These are phyloP conservation scores for Neonectria sp. DNA, from an alignment of 2,329 filamentous ascomycete genomes.

Conservation along the genomic window DNA sequence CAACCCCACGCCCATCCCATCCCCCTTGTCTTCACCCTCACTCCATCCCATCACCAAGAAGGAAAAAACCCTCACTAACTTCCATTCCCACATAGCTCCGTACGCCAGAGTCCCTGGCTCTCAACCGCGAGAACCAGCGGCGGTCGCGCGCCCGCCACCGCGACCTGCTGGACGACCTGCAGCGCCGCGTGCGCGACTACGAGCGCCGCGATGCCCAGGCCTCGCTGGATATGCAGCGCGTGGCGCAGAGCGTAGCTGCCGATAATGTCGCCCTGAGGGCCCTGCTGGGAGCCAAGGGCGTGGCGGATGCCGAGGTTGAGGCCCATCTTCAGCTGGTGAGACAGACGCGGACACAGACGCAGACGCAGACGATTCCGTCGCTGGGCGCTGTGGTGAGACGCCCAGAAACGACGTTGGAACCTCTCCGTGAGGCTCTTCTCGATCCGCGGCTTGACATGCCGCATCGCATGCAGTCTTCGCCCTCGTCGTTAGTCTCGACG, in stretches of 20 bases:
- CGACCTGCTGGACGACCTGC: constrained; percentile 61
- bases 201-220: constrained; percentile 60
- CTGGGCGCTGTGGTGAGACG: background rate
- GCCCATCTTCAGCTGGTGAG: constrained; percentile 35
- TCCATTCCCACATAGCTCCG: constrained; percentile 25
- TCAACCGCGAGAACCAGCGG: constrained; percentile 62
- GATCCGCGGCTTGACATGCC: constrained; percentile 23
- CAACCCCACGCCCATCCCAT: background rate
- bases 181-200: constrained; percentile 58
- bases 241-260: constrained; percentile 59
- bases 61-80: background rate
- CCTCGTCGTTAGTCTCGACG: constrained; percentile 14
- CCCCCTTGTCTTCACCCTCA: background rate
- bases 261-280: constrained; percentile 59
- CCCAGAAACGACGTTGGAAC: constrained; percentile 7
- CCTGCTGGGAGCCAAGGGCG: constrained; percentile 41
- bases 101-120: constrained; percentile 47
- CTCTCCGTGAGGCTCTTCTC: constrained; percentile 15
- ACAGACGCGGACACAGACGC: background rate
- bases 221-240: constrained; percentile 63
- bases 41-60: background rate
- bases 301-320: constrained; percentile 39
- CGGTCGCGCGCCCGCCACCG: constrained; percentile 61
- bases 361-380: background rate
- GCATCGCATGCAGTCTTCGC: constrained; percentile 14